Base-by-base conservation (phyloP, 139 green algal species). In the Edaphochlamys debaryana region DNA sequence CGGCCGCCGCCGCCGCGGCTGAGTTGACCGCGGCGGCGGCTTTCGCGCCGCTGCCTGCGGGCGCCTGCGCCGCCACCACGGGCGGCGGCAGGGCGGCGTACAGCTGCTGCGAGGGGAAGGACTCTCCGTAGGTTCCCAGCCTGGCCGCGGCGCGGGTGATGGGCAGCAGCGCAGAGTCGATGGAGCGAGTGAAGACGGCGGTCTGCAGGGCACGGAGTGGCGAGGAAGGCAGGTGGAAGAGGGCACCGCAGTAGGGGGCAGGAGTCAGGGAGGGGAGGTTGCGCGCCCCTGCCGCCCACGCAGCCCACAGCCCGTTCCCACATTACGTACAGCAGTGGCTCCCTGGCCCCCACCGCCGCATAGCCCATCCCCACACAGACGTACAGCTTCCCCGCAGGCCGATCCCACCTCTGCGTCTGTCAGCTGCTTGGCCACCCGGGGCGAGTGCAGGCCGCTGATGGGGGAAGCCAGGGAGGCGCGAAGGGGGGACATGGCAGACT, bases 71-170 rank as follows among this genome's bases (percentile, higher is more conserved):
- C 11, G 45, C 45, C 11, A 13, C 45, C 11, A 13, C 11, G 11
- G 45, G 45, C 45, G 45, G 45, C 11, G 11, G 11, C 45, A 54
- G 45, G 11, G 11, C 45, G 11, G 13, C 45, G 45, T 54, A 54
- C 45, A 63, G 19, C 56, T 63, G 56, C 22, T 27, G 19, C 19
- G 56, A 15, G 56, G 56, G 56, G 56, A 63, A 63, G 56, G 36
- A 15, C 41, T 82, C 75, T 6, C 75, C 75, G 60, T 82, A 82
- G 5, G 75, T 82, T 30, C 75, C 75, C n/a, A 82, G 75, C 62
- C 64, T 72, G 62, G 75, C 75, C 6, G 75, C 75, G 27, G 75
- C 75, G 37, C 73, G 73, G n/a, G 36, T 80, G 73, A 80, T 37
- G 27, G 73, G 73, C 56, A 70, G 41, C 37, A 70, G 73, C 37